Evolutionary conservation across 1,139 yeast species (phyloP), one percentile per base, ranked within the genome.

Genomic region (Taphrina communis): DNA sequence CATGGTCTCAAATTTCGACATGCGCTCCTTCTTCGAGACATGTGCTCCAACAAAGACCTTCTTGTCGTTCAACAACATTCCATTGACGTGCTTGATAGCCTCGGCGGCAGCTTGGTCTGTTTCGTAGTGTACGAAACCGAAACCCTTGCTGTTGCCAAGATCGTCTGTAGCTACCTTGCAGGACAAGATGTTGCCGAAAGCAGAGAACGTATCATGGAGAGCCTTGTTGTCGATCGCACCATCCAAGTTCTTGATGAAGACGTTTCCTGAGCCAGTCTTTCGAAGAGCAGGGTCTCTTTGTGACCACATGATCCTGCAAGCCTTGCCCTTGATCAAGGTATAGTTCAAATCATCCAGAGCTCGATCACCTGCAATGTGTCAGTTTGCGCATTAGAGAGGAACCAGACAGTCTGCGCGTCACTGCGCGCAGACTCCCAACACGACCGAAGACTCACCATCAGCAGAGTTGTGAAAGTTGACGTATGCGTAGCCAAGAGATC

Each of bases 251-350:
- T 94, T 94, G 84, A 94, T 94, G 86, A 90, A 94, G 75, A 95
- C 89, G 86, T 94, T 94, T 78, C 97, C 97, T 74, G 91, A 90
- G 80, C 98, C 98, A 78, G 89, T 89, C 85, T 90, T 91, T 86
- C 99, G 90, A 77, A 88, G 82, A 73, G 97, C 86, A 74, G 99
- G 99, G 81, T 94, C 98, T 83, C 99, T 91, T 85, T 95, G 99
- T 75, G 98, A 92, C 97, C 98, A 93, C 99, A 95, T 95, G 84
- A 94, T 94, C 83, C 99, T 93, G 83, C 98, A 92, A 77, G 97
- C 94, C 79, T 90, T 92, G 78, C 97, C 98, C 82, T 93, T 94
- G 82, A 94, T 88, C 77, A 87, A 88, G 72, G 92, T 82, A 84
- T 94, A 94, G 90, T 94, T 95, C 82, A 95, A 86, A 82, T 92